Evolutionary conservation across 2,329 filamentous ascomycete genomes (phyloP).

Genomic region (Colletotrichum salicis): DNA sequence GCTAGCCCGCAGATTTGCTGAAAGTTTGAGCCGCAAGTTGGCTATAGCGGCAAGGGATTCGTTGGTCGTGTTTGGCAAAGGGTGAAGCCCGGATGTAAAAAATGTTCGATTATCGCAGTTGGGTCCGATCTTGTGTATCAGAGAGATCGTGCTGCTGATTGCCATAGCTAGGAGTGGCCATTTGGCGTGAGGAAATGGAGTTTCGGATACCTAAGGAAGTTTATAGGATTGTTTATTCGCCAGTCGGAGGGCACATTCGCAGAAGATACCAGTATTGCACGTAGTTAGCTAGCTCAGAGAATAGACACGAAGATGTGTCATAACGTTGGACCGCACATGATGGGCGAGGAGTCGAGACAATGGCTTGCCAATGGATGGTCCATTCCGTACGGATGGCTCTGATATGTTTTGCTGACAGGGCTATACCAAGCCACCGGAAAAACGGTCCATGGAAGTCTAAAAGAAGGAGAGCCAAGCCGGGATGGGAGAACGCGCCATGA

Average conservation of each 20-base stretch:
- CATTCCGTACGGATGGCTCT: background rate
- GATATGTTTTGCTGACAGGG: background rate
- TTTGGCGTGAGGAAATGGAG: conserved; percentile 6
- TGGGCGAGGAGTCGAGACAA: background rate
- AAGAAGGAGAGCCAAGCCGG: background rate
- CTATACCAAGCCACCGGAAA: background rate
- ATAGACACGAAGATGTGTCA: conserved; percentile 1
- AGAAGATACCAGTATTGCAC: conserved; percentile 19
- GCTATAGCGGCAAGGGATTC: background rate
- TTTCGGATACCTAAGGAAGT: conserved; percentile 1
- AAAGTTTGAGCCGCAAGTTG: background rate
- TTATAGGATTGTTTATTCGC: background rate
- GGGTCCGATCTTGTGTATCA: background rate
- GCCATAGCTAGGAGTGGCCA: background rate
- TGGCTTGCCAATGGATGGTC: background rate
- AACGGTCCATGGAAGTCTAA: too few species aligned
- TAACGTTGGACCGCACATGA: background rate
- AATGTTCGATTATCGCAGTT: background rate
- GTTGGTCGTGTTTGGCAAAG: background rate
- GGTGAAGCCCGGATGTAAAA: background rate
- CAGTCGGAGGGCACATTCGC: background rate
- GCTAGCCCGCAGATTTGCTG: background rate
- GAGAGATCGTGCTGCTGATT: background rate
- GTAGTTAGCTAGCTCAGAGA: conserved; percentile 14
- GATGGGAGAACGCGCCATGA: background rate